phyloP scores from a whole-genome alignment of 306 rosid species.

The Dryas alaskensis region DNA sequence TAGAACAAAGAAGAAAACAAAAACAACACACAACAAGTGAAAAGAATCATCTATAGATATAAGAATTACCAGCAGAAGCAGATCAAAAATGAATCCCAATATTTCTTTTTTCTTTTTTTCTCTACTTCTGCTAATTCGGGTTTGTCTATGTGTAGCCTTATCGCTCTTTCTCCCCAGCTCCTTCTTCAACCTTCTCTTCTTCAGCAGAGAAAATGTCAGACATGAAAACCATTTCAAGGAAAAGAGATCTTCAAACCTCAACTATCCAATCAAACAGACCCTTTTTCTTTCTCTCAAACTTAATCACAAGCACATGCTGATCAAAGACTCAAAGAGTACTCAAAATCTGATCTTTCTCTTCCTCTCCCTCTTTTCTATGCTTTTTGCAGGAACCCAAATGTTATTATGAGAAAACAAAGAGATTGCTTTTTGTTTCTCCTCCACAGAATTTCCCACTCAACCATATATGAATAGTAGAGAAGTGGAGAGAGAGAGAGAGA shows the following conservation, averaged over 20 bases:
- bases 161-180: conserved; percentile 90
- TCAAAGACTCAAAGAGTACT: neutral
- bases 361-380: neutral
- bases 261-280: conserved; percentile 6
- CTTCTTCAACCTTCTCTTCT: conserved; percentile 68
- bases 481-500: conserved; percentile 20
- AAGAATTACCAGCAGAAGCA: conserved; percentile 67
- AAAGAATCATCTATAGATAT: neutral
- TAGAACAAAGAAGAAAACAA: too few species aligned
- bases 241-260: conserved; percentile 9
- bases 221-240: conserved; percentile 75
- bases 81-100: conserved; percentile 35
- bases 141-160: conserved; percentile 24
- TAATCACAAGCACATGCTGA: neutral
- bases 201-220: conserved; percentile 45
- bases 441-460: conserved; percentile 22
- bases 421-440: conserved; percentile 37
- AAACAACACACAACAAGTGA: neutral
- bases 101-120: conserved; percentile 12
- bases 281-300: conserved; percentile 25
- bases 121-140: conserved; percentile 49
- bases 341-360: neutral
- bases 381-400: conserved; percentile 43
- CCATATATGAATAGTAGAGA: conserved; percentile 24
- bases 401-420: conserved; percentile 30